Evolutionary conservation across 441 rosid species (phyloP).

Genomic region (Manihot esculenta): DNA sequence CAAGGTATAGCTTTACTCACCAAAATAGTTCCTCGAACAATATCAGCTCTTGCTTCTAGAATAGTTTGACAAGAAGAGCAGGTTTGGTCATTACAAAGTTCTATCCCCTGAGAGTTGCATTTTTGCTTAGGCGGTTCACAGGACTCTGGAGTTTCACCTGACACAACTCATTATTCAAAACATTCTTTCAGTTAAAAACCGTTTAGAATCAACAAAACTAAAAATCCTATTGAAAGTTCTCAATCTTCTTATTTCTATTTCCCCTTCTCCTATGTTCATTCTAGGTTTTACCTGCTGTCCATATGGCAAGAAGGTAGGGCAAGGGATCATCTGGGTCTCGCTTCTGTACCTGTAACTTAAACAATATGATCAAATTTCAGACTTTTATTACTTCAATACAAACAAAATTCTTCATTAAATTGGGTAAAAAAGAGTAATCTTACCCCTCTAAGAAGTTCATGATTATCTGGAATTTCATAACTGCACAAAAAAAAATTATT

Average conservation of each 20-base stretch:
- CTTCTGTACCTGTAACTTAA: slow-evolving; percentile 2
- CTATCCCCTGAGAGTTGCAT: slow-evolving; percentile 18
- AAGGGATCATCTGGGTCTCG: background rate
- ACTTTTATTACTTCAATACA: background rate
- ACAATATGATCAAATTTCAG: background rate
- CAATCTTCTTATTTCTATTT: background rate
- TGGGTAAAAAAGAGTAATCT: background rate
- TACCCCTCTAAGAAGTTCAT: slow-evolving; percentile 13
- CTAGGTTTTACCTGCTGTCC: slow-evolving; percentile 11
- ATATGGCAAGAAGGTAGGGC: slow-evolving; percentile 21
- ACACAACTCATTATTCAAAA: background rate
- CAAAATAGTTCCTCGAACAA: slow-evolving; percentile 20
- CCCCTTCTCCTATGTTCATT: background rate
- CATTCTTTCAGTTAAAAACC: background rate
- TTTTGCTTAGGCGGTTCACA: slow-evolving; percentile 1
- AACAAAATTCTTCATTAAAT: too few relatives aligned
- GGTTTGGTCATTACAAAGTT: slow-evolving; percentile 9
- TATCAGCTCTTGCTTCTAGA: background rate
- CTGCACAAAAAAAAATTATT: slow-evolving; percentile 1
- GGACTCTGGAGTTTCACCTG: slow-evolving; percentile 16
- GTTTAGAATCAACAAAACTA: background rate
- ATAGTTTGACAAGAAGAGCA: slow-evolving; percentile 15
- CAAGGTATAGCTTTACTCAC: slow-evolving; percentile 4
- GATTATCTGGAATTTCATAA: slow-evolving; percentile 23
- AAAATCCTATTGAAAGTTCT: background rate